Base-by-base conservation (phyloP, 306 rosid genomes). In the Sophora flavescens region DNA sequence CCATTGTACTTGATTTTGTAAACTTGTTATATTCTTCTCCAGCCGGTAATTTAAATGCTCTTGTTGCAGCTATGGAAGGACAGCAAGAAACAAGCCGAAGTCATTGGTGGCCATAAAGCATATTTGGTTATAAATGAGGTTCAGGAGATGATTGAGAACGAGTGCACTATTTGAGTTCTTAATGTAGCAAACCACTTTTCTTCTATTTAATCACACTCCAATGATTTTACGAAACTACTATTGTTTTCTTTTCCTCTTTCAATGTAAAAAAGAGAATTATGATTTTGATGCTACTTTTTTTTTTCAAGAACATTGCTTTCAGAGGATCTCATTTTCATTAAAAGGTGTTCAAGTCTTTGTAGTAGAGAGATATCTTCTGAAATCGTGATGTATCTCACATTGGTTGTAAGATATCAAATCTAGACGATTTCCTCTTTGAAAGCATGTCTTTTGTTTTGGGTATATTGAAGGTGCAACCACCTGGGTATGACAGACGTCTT, bases 61-160 rank as follows among this genome's bases (percentile, higher is more conserved):
- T 10, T 61, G 70, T 86, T 80, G 70, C 93, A 93, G 97, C 86
- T 93, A 28, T 93, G 98, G 97, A 91, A 77, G 84, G 87, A 89
- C 61, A 67, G 93, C 77, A 77, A 84, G 84, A 93, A 90, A 69
- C 89, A 86, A 80, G 91, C 82, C 17, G 97, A 93, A 84, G 93
- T 90, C 66, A 82, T 91, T 1, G 97, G 98, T 52, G 87, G 91
- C 80, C 90, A 90, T 81, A 93, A 90, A 80, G 89, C 90, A 16
- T 77, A 89, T 84, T 79, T 85, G 68, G 93, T 91, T 6, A 65
- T 90, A 44, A 88, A 80, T 56, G 98, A 93, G 80, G 84, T 93
- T 61, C 84, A 82, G 7, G 87, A 84, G 76, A 93, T 93, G 96
- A 88, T 91, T 61, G 96, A 88, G 63, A 83, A 79, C 22, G 92